Evolutionary conservation across 2,329 filamentous ascomycete genomes (phyloP).

Genomic region (Pseudopyrenochaeta lycopersici): DNA sequence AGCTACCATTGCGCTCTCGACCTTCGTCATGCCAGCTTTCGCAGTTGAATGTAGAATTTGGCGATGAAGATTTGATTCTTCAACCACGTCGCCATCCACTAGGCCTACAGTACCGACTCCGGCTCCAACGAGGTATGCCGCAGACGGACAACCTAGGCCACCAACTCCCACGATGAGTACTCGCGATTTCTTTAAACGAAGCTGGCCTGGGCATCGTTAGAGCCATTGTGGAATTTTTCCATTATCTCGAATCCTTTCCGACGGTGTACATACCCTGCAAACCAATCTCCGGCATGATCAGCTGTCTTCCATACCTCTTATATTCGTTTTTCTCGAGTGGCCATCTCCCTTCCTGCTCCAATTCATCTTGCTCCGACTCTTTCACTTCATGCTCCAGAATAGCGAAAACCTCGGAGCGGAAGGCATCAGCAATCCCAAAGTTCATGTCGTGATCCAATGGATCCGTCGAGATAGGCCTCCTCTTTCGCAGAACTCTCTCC

Average conservation of each 20-base stretch:
- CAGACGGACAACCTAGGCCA: constrained; percentile 89
- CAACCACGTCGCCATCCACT: constrained; percentile 87
- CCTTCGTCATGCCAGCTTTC: constrained; percentile 79
- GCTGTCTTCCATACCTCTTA: constrained; percentile 85
- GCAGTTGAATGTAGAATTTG: constrained; percentile 82
- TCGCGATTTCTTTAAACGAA: constrained; percentile 72
- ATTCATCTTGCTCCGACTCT: constrained; percentile 8
- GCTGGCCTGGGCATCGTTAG: constrained; percentile 68
- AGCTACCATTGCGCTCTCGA: constrained; percentile 70
- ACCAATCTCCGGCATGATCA: constrained; percentile 86
- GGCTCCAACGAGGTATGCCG: constrained; percentile 89
- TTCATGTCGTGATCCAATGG: constrained; percentile 48
- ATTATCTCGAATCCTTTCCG: not conserved
- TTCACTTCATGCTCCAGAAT: constrained; percentile 38
- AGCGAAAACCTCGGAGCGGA: constrained; percentile 53
- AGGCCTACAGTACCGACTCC: constrained; percentile 85
- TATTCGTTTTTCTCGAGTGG: constrained; percentile 79
- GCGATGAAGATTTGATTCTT: constrained; percentile 89
- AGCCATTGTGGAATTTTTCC: not conserved
- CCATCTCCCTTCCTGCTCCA: constrained; percentile 58
- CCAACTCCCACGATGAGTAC: constrained; percentile 88
- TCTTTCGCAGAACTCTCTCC: constrained; percentile 30
- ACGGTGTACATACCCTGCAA: constrained; percentile 67
- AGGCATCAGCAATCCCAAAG: constrained; percentile 54
- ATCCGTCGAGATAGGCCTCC: constrained; percentile 24